phyloP scores from a whole-genome alignment of 495 filamentous ascomycete genomes.

The Cercophora scortea region DNA sequence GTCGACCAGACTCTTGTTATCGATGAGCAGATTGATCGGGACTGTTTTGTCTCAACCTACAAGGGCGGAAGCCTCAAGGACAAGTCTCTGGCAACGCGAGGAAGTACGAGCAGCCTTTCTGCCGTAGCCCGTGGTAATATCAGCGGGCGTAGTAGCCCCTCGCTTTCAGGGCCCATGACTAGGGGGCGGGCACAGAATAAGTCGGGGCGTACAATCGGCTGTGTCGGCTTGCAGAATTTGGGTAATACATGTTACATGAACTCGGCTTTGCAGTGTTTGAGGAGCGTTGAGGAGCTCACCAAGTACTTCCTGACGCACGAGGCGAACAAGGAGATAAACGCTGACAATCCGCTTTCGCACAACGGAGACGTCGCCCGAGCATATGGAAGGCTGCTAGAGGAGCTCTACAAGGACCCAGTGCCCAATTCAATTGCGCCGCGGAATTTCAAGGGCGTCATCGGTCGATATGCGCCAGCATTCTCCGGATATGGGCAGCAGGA shows the following conservation, averaged over 20 bases:
- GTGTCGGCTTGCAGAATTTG: conserved; percentile 77
- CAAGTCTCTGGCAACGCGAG: conserved; percentile 27
- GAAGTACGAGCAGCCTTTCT: conserved; percentile 20
- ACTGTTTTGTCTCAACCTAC: conserved; percentile 58
- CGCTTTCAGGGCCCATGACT: conserved; percentile 45
- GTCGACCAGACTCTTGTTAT: conserved; percentile 65
- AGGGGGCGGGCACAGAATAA: conserved; percentile 58
- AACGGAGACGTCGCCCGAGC: conserved; percentile 73
- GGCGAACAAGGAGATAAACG: conserved; percentile 73
- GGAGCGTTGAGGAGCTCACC: conserved; percentile 84
- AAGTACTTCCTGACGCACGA: conserved; percentile 76
- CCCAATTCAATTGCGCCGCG: conserved; percentile 61
- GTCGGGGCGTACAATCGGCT: conserved; percentile 56
- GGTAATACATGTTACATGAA: conserved; percentile 99
- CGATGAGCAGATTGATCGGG: conserved; percentile 62
- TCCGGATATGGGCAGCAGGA: conserved; percentile 96
- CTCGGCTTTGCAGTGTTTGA: conserved; percentile 87
- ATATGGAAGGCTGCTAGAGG: conserved; percentile 65
- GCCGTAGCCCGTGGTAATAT: conserved; percentile 19
- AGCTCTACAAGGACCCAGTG: conserved; percentile 59
- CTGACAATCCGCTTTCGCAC: conserved; percentile 73
- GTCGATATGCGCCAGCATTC: conserved; percentile 72
- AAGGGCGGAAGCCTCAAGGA: conserved; percentile 24
- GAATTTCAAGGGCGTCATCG: conserved; percentile 73
- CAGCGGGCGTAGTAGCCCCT: conserved; percentile 61